Percentiles rank a stretch among this genome's conserved stretches.
These are phyloP conservation scores for Juglanconis sp. DNA, from an alignment of 2,329 filamentous ascomycete genomes.

Conservation along the genomic window DNA sequence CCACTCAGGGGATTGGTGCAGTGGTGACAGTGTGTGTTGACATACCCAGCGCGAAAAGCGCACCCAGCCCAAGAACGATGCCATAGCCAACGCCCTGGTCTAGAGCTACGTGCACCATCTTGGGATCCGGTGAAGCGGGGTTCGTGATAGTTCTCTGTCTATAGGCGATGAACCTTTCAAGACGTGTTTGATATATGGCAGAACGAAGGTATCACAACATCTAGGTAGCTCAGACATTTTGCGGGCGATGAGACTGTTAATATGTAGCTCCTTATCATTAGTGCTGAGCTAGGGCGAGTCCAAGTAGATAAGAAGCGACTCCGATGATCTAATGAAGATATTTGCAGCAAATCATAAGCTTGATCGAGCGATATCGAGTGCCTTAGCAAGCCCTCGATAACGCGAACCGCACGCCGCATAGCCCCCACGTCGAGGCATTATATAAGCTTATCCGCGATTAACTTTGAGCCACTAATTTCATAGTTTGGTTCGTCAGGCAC, in stretches of 20 bases:
- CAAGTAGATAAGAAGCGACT: neutral
- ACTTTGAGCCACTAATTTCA: too few relatives aligned
- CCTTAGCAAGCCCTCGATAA: too few relatives aligned
- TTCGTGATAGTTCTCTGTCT: neutral
- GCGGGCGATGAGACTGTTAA: neutral
- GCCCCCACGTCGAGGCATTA: too few relatives aligned
- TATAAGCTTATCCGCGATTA: too few relatives aligned
- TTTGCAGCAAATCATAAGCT: neutral
- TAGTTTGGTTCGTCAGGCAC: too few relatives aligned
- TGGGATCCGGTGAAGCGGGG: neutral
- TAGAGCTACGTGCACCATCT: slow-evolving; percentile 36
- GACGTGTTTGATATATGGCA: neutral
- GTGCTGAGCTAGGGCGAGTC: neutral
- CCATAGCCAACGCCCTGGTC: slow-evolving; percentile 71
- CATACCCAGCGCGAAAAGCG: slow-evolving; percentile 65
- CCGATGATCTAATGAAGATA: neutral
- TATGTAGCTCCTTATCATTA: neutral
- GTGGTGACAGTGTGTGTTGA: neutral
- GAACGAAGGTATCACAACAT: neutral
- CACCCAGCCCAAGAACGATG: slow-evolving; percentile 71
- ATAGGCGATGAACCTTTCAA: neutral
- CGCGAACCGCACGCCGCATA: too few relatives aligned
- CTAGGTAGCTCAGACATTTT: neutral
- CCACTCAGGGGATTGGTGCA: too few relatives aligned
- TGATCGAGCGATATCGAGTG: neutral